Percentiles rank a stretch among this genome's conserved stretches.
These are phyloP conservation scores for Monosporascus sp. DNA, from an alignment of 2,329 filamentous ascomycete genomes.

Conservation along the genomic window DNA sequence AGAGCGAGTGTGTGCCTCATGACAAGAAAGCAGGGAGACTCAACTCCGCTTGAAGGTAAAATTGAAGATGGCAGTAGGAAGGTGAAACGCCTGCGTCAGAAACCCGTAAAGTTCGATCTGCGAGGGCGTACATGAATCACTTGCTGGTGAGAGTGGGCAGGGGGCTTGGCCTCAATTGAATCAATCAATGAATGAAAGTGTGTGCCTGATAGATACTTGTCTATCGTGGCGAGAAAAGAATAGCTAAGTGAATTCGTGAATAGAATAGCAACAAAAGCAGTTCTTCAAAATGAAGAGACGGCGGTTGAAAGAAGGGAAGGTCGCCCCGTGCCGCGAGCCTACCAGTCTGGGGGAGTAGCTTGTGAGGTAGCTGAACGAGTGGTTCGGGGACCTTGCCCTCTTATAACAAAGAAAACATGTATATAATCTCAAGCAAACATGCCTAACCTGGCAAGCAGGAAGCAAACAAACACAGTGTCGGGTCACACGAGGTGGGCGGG, in stretches of 20 bases:
- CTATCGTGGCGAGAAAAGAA: neutral
- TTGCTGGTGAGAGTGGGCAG: neutral
- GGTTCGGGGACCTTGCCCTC: too few relatives aligned
- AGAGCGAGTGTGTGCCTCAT: constrained; percentile 33
- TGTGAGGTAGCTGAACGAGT: too few relatives aligned
- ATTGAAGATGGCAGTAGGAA: too few relatives aligned
- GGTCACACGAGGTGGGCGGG: neutral
- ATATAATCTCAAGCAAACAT: too few relatives aligned
- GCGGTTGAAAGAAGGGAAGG: neutral
- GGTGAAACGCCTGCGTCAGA: too few relatives aligned
- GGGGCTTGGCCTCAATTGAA: constrained; percentile 2
- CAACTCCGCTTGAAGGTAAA: neutral
- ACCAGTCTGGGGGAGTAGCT: too few relatives aligned
- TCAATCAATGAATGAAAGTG: constrained; percentile 2
- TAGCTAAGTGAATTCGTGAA: too few relatives aligned
- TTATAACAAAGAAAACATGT: too few relatives aligned
- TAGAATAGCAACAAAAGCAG: neutral
- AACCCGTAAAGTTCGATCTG: neutral
- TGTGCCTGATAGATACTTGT: neutral
- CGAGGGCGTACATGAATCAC: neutral
- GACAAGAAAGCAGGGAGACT: constrained; percentile 5
- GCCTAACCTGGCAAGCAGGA: too few relatives aligned
- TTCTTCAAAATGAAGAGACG: neutral
- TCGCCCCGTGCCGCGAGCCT: too few relatives aligned
- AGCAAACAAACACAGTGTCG: neutral